phyloP scores from a whole-genome alignment of 208 protist species.

The Herpetomonas muscarum region DNA sequence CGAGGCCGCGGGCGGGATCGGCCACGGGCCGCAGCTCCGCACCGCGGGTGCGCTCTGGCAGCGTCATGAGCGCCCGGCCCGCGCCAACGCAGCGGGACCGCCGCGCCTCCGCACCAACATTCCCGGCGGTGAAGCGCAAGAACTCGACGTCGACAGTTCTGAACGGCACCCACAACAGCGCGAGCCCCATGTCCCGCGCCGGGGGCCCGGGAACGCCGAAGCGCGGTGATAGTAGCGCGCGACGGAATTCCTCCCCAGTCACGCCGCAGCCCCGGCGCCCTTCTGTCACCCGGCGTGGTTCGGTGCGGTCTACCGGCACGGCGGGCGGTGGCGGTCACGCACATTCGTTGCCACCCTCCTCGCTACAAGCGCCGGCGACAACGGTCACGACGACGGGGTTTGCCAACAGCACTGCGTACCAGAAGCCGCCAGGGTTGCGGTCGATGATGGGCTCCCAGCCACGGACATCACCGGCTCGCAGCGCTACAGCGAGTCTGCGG shows the following conservation, averaged over 20 bases:
- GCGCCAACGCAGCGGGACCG: no score
- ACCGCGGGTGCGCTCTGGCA: no score
- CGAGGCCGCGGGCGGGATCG: neutral
- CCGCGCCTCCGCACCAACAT: no score
- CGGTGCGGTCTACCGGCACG: neutral
- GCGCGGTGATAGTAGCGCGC: neutral
- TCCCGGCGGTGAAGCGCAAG: neutral
- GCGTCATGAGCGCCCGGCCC: no score
- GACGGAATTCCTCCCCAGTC: neutral
- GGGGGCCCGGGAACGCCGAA: neutral
- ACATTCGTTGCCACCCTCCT: neutral
- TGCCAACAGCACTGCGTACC: neutral
- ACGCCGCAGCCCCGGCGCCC: neutral
- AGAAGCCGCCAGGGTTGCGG: neutral
- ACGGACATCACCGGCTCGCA: slow-evolving; percentile 20
- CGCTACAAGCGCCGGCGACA: neutral
- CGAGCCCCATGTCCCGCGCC: neutral
- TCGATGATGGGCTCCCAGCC: neutral
- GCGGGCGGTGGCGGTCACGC: neutral
- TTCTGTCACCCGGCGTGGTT: neutral
- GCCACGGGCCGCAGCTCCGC: neutral
- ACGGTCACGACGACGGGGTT: neutral
- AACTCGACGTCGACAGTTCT: neutral
- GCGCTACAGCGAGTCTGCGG: slow-evolving; percentile 24
- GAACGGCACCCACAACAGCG: neutral